Conservation (phyloP, 176 grass and related monocot genomes). For the Cenchrus fungigraminus region DNA sequence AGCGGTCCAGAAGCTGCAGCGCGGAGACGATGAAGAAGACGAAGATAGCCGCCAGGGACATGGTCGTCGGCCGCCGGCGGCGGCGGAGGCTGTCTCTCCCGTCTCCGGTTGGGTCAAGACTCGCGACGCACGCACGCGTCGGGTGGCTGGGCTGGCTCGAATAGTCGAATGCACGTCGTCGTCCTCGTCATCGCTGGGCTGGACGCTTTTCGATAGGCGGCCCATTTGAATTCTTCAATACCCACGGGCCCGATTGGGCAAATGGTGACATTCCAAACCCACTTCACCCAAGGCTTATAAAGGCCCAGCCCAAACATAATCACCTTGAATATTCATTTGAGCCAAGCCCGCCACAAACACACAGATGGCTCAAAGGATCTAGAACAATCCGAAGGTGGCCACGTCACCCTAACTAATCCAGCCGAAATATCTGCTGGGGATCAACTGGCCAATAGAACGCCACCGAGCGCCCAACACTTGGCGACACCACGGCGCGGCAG, state of each 20-base stretch:
- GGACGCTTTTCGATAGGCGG: too few species aligned
- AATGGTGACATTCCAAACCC: too few species aligned
- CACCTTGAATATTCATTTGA: too few species aligned
- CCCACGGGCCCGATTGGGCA: too few species aligned
- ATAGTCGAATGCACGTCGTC: background rate
- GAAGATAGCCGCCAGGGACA: slow-evolving; percentile 65
- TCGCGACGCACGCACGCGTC: background rate
- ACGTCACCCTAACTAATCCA: background rate
- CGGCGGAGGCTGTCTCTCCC: background rate
- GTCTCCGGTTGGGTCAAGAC: background rate
- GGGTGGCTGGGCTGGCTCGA: too few species aligned
- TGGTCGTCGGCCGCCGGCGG: slow-evolving; percentile 44
- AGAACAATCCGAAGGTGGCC: slow-evolving; percentile 21
- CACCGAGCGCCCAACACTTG: slow-evolving; percentile 17
- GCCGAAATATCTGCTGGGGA: background rate
- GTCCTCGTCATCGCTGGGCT: too few species aligned
- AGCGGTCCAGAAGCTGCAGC: slow-evolving; percentile 65
- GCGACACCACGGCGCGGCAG: background rate
- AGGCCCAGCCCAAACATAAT: too few species aligned
- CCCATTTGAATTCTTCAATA: too few species aligned
- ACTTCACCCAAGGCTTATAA: too few species aligned
- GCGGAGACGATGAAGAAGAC: slow-evolving; percentile 70
- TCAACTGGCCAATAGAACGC: slow-evolving; percentile 21
- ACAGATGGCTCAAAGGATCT: background rate
- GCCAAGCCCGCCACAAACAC: too few species aligned